Base-by-base conservation (phyloP, 1,284 basidiomycete genomes). In the Vanrija sp. region DNA sequence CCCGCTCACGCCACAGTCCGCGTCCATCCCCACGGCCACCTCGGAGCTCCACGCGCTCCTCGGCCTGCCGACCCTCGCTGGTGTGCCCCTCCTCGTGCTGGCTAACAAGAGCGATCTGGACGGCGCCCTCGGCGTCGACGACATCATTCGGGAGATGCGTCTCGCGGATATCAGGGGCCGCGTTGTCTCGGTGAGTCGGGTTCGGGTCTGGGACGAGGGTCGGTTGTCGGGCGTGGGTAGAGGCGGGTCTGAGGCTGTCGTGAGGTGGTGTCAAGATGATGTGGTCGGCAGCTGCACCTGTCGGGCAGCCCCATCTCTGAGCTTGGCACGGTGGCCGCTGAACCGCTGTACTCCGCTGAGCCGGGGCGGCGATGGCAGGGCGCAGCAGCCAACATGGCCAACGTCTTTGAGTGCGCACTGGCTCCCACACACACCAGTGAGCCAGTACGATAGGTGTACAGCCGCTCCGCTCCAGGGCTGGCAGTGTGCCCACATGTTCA, bases 41-140 rank as follows among this genome's bases (percentile, higher is more conserved):
- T 92, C 93, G 47, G 94, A 98, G 73, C 80, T 98, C 5, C 91
- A 95, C 68, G 86, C 92, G 43, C 80, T 98, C 3, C 81, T 98
- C 21, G 79, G 83, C 12, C 85, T 92, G 43, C 82, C 86, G 0
- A 83, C 83, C 23, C 82, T 98, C 21, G 73, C 78, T 1, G 86
- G 87, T 0, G 91, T 96, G 3, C 94, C 94, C 1, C 74, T 98
- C 39, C 83, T 98, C 15, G 92, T 98, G 53, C 81, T 98, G 23
- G 95, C 92, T 1, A 98, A 97, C 77, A 98, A 98, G 81, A 96
- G 92, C 68, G 95, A 98, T 70, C 66, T 98, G 2, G 82, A 86
- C 2, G 84, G 81, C 12, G 89, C 92, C 57, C 85, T 88, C 1
- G 77, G 84, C 12, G 89, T 94, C 1, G 89, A 93, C 65, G 90